A percentile compares a stretch with the other conserved stretches of the same genome.
These are phyloP conservation scores for Yamadazyma friedrichii DNA, from an alignment of 1,139 yeast species.

Conservation along the genomic window DNA sequence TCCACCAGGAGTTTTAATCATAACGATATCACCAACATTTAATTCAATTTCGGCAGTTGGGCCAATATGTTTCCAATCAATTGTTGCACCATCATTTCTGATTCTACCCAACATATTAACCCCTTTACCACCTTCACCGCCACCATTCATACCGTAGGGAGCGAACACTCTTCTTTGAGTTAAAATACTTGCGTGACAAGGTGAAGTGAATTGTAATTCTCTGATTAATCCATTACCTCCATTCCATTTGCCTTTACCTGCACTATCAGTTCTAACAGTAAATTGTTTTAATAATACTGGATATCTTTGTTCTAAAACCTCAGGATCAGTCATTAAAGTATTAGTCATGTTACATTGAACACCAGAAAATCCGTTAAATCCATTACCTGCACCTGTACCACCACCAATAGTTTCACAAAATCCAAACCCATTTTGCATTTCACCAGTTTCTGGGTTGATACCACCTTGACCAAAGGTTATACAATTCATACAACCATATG, in stretches of 20 bases:
- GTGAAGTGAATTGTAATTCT: conserved; percentile 21
- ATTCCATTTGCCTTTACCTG: conserved; percentile 35
- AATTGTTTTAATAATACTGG: conserved; percentile 33
- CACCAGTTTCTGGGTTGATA: conserved; percentile 26
- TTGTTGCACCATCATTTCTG: conserved; percentile 20
- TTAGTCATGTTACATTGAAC: conserved; percentile 49
- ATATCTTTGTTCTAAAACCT: conserved; percentile 36
- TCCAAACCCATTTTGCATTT: conserved; percentile 41
- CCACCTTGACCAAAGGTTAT: conserved; percentile 47
- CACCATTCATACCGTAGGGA: conserved; percentile 24
- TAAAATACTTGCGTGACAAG: conserved; percentile 19
- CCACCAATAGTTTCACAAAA: conserved; percentile 50
- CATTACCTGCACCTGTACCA: conserved; percentile 43
- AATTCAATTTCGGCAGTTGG: conserved; percentile 23
- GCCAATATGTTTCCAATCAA: conserved; percentile 22
- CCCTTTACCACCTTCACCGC: conserved; percentile 55
- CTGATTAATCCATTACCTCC: conserved; percentile 34
- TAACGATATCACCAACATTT: conserved; percentile 39
- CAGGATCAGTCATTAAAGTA: conserved; percentile 42
- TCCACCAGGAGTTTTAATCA: conserved; percentile 53
- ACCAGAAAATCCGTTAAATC: conserved; percentile 37
- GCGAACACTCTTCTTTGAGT: conserved; percentile 22
- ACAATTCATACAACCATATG: conserved; percentile 39
- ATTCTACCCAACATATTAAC: conserved; percentile 52
- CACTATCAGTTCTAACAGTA: conserved; percentile 29